Percentiles rank a stretch among this genome's conserved stretches.
Evolutionary conservation across 441 rosid genomes (phyloP).

Genomic region (Eutrema salsugineum): DNA sequence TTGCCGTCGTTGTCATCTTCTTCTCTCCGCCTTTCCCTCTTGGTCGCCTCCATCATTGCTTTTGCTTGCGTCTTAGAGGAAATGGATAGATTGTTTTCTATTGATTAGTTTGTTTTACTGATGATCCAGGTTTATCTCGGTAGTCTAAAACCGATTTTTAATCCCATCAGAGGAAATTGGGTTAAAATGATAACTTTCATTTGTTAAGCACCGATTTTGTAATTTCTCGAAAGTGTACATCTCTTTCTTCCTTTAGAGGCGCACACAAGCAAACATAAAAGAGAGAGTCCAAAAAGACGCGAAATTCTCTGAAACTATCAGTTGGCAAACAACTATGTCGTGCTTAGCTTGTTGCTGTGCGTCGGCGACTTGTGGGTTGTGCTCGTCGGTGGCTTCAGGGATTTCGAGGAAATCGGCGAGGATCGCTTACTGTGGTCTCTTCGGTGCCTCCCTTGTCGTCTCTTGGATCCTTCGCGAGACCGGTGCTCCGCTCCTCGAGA

Average conservation of each 20-base stretch:
- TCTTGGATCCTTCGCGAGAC: conserved; percentile 92
- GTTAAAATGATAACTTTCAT: not conserved
- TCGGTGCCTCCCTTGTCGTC: conserved; percentile 80
- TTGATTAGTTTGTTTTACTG: not conserved
- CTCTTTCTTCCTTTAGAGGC: not conserved
- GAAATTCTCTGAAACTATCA: not conserved
- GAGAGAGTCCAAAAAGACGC: not conserved
- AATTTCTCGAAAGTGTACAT: not conserved
- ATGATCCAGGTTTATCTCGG: not conserved
- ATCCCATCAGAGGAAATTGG: not conserved
- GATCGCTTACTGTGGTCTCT: conserved; percentile 91
- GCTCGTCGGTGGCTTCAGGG: conserved; percentile 87
- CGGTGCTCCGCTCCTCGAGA: conserved; percentile 76
- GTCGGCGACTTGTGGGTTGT: conserved; percentile 82
- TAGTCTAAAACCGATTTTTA: not conserved
- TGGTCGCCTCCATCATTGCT: conserved; percentile 10
- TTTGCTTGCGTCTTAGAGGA: too few relatives aligned
- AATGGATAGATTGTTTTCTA: not conserved
- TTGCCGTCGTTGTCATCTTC: not conserved
- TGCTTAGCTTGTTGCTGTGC: conserved; percentile 74
- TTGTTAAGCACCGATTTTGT: not conserved
- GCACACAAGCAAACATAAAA: not conserved
- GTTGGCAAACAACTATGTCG: conserved; percentile 40
- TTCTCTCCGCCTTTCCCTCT: conserved; percentile 17
- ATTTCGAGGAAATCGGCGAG: conserved; percentile 81